Conservation (phyloP, 371 early-diverging fungal species). For the Mortierella sp. region DNA sequence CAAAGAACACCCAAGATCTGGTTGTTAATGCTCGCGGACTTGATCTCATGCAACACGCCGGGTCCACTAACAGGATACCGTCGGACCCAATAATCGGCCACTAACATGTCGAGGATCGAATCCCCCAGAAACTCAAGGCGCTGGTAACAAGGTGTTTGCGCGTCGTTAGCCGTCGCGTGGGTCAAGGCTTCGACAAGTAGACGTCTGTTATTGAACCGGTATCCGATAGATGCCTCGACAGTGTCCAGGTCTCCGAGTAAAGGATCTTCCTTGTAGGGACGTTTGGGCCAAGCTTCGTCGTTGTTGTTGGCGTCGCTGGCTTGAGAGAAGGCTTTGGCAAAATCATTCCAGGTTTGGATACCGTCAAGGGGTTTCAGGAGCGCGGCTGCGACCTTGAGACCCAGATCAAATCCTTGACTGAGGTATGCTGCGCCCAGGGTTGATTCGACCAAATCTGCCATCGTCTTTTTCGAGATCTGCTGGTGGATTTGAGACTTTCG, state of each 20-base stretch:
- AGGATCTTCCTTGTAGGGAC: not conserved
- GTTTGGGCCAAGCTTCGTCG: too few relatives aligned
- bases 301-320: not conserved
- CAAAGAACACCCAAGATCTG: conserved; percentile 80
- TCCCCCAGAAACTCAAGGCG: conserved; percentile 94
- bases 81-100: conserved; percentile 75
- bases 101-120: conserved; percentile 83
- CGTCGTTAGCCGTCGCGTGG: conserved; percentile 68
- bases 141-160: conserved; percentile 77
- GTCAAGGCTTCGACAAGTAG: conserved; percentile 85
- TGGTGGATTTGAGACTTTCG: not conserved
- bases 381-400: conserved; percentile 68
- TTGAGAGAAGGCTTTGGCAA: conserved; percentile 20
- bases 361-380: conserved; percentile 71
- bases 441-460: conserved; percentile 94
- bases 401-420: conserved; percentile 73
- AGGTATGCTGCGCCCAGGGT: conserved; percentile 85
- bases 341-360: conserved; percentile 65
- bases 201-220: conserved; percentile 70
- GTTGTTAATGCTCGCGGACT: conserved; percentile 86
- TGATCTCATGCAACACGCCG: conserved; percentile 74
- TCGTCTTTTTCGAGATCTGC: conserved; percentile 79
- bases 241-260: conserved; percentile 19
- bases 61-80: conserved; percentile 69
- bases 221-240: conserved; percentile 72